Evolutionary conservation across 1,284 basidiomycete genomes (phyloP).

Genomic region (Fistulina hepatica): DNA sequence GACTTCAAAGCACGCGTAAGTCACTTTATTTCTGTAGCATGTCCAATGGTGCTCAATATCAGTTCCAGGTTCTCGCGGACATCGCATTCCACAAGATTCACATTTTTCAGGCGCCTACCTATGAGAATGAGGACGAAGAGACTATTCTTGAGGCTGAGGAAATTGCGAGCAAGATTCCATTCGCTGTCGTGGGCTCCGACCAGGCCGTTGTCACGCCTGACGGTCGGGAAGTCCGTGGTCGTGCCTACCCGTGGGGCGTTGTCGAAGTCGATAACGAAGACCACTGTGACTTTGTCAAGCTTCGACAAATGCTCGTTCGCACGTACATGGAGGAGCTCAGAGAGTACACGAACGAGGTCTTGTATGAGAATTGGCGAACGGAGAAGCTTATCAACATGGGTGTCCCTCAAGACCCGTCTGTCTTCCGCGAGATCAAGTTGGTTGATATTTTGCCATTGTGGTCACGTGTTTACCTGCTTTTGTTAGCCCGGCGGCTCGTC

Average conservation of each 20-base stretch:
- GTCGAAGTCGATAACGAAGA: slow-evolving; percentile 98
- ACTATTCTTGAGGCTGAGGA: slow-evolving; percentile 92
- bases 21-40: slow-evolving; percentile 6
- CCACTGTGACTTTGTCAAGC: slow-evolving; percentile 97
- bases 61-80: slow-evolving; percentile 71
- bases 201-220: slow-evolving; percentile 70
- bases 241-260: slow-evolving; percentile 93
- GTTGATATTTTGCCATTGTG: slow-evolving; percentile 23
- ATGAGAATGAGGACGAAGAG: slow-evolving; percentile 96
- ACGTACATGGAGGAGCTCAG: slow-evolving; percentile 98
- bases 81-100: slow-evolving; percentile 89
- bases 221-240: slow-evolving; percentile 83
- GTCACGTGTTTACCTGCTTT: slow-evolving; percentile 7
- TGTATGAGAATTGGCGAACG: slow-evolving; percentile 95
- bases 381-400: slow-evolving; percentile 94
- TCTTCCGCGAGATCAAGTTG: slow-evolving; percentile 98
- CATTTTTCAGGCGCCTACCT: slow-evolving; percentile 92
- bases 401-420: slow-evolving; percentile 89
- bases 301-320: slow-evolving; percentile 94
- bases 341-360: slow-evolving; percentile 85
- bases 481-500: slow-evolving; percentile 79
- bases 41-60: slow-evolving; percentile 7
- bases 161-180: slow-evolving; percentile 94
- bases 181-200: slow-evolving; percentile 93
- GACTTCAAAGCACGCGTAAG: slow-evolving; percentile 86